These are phyloP conservation scores for Saccharomycopsis sp. DNA, from an alignment of 805 yeast species.

Conservation along the genomic window DNA sequence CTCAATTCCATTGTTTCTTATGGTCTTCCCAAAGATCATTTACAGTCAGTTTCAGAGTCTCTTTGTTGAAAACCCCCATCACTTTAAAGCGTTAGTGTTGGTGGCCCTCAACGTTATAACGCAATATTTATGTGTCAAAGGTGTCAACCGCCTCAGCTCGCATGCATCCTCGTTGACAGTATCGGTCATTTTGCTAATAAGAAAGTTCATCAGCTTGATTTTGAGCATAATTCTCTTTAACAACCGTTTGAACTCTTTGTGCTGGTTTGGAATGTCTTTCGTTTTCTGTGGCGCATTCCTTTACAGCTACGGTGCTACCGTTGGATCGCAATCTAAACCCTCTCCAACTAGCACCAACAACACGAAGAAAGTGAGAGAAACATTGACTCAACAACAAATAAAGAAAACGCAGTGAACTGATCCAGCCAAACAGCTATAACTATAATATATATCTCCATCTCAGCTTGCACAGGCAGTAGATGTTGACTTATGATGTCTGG, in stretches of 20 bases:
- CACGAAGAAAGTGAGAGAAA: too few relatives aligned
- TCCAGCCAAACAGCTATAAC: neutral
- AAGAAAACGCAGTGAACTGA: neutral
- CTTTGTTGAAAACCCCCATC: constrained; percentile 15
- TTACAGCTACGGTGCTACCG: constrained; percentile 28
- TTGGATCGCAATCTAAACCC: neutral
- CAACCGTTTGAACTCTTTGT: constrained; percentile 34
- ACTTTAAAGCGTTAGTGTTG: constrained; percentile 12
- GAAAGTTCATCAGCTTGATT: constrained; percentile 55
- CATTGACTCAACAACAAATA: neutral
- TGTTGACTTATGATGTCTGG: neutral
- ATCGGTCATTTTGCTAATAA: constrained; percentile 49
- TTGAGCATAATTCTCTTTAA: constrained; percentile 50
- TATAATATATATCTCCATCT: neutral
- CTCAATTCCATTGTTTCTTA: constrained; percentile 46
- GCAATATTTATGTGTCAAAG: constrained; percentile 57
- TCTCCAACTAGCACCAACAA: too few relatives aligned
- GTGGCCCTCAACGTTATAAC: constrained; percentile 42
- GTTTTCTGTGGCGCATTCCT: constrained; percentile 52
- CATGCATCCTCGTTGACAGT: constrained; percentile 56
- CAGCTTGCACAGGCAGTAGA: neutral
- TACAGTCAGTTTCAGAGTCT: constrained; percentile 24
- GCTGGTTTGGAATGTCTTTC: constrained; percentile 40
- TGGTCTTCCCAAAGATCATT: constrained; percentile 30
- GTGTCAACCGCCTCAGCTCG: constrained; percentile 59